phyloP scores from a whole-genome alignment of 306 rosid genomes.

The Pterocarpus santalinus region DNA sequence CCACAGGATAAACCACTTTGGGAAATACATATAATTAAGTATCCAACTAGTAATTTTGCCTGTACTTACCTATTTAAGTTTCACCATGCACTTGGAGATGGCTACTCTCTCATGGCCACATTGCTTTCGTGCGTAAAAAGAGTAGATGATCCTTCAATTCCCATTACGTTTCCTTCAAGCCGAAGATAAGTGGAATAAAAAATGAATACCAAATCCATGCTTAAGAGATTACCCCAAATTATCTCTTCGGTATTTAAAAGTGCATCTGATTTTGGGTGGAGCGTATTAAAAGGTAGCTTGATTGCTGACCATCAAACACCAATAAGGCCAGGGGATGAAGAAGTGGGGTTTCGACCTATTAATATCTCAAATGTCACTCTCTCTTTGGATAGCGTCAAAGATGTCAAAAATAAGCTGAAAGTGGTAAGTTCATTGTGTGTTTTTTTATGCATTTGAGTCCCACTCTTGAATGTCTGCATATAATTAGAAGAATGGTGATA shows the following conservation, averaged over 20 bases:
- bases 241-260: slow-evolving; percentile 11
- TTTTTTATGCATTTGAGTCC: too few species aligned
- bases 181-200: neutral
- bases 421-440: slow-evolving; percentile 43
- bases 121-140: slow-evolving; percentile 52
- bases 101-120: neutral
- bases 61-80: neutral
- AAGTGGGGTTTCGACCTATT: slow-evolving; percentile 41
- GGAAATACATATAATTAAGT: slow-evolving; percentile 56
- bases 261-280: slow-evolving; percentile 41
- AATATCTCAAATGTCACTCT: slow-evolving; percentile 36
- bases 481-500: too few species aligned
- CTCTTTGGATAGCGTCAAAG: slow-evolving; percentile 51
- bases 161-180: slow-evolving; percentile 55
- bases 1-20: slow-evolving; percentile 52
- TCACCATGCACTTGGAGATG: too few species aligned
- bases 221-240: neutral
- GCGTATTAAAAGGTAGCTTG: slow-evolving; percentile 19
- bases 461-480: too few species aligned
- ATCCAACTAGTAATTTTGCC: slow-evolving; percentile 53
- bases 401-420: slow-evolving; percentile 50
- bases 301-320: slow-evolving; percentile 55
- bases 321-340: slow-evolving; percentile 49
- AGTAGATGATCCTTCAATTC: slow-evolving; percentile 54
- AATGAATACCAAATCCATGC: neutral